Evolutionary conservation across 805 yeast genomes (phyloP).

Genomic region (Candida taoyuanica): DNA sequence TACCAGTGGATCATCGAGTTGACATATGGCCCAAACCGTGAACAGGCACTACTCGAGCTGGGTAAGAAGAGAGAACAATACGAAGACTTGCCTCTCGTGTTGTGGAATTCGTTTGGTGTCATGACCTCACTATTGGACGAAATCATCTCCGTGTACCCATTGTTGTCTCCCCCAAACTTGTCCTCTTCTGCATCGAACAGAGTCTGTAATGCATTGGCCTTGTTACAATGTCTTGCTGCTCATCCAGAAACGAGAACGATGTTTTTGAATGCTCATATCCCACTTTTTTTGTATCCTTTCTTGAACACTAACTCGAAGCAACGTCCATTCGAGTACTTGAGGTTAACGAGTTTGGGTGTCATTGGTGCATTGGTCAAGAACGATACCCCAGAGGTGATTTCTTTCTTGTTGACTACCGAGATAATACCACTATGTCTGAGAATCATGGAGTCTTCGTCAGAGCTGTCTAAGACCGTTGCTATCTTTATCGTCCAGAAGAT

Average conservation of each 20-base stretch:
- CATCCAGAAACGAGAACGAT: slow-evolving; percentile 85
- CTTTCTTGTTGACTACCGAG: slow-evolving; percentile 88
- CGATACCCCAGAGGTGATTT: slow-evolving; percentile 92
- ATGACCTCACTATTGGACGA: slow-evolving; percentile 90
- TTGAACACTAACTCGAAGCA: slow-evolving; percentile 88
- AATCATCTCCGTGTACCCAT: slow-evolving; percentile 85
- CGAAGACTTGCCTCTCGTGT: slow-evolving; percentile 85
- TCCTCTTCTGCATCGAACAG: slow-evolving; percentile 85
- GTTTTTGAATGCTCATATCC: slow-evolving; percentile 86
- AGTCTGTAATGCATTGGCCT: slow-evolving; percentile 92
- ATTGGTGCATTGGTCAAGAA: slow-evolving; percentile 95
- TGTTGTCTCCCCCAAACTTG: slow-evolving; percentile 79
- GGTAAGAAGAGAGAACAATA: slow-evolving; percentile 94
- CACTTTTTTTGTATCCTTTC: slow-evolving; percentile 89
- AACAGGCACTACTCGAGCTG: slow-evolving; percentile 84
- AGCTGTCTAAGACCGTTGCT: slow-evolving; percentile 92
- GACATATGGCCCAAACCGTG: slow-evolving; percentile 86
- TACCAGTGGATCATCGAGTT: slow-evolving; percentile 87
- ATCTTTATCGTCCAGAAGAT: slow-evolving; percentile 94
- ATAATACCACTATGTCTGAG: slow-evolving; percentile 91
- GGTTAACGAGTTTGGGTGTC: slow-evolving; percentile 92
- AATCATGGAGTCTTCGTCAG: slow-evolving; percentile 94
- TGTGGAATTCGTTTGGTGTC: slow-evolving; percentile 96
- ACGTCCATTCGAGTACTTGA: slow-evolving; percentile 87
- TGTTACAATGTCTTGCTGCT: slow-evolving; percentile 94